Conservation (phyloP, 371 early-diverging fungal genomes). For the Rhizopus microsporus region DNA sequence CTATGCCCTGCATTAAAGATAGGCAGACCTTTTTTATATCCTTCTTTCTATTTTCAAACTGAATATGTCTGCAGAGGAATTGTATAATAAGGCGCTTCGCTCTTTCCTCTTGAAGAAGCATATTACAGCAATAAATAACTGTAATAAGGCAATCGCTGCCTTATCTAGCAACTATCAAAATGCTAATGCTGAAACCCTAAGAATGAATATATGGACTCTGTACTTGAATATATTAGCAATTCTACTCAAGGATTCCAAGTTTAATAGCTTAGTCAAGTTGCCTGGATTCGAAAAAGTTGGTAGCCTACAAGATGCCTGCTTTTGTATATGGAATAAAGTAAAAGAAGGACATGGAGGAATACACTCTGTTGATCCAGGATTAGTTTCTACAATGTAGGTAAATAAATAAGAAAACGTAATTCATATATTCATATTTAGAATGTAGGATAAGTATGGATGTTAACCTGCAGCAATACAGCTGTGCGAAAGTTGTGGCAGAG, state of each 20-base stretch:
- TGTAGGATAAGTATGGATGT: slow-evolving; percentile 36
- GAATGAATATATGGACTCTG: slow-evolving; percentile 28
- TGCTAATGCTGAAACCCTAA: slow-evolving; percentile 4
- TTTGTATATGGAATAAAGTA: slow-evolving; percentile 30
- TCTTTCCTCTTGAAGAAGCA: slow-evolving; percentile 28
- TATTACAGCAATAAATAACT: slow-evolving; percentile 20
- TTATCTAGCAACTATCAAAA: not conserved
- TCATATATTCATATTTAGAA: not conserved
- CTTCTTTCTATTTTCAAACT: not conserved
- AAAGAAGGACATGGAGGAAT: slow-evolving; percentile 16
- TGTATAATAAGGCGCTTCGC: slow-evolving; percentile 30
- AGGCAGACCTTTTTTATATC: too few relatives aligned
- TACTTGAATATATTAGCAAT: slow-evolving; percentile 42
- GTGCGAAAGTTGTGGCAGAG: slow-evolving; percentile 38
- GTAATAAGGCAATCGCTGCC: slow-evolving; percentile 22
- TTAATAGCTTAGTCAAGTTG: slow-evolving; percentile 11
- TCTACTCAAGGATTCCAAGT: slow-evolving; percentile 8
- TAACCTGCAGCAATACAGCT: slow-evolving; percentile 22
- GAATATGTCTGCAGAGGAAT: slow-evolving; percentile 10
- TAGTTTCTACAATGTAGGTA: slow-evolving; percentile 42
- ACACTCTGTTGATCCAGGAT: slow-evolving; percentile 26
- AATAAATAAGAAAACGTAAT: not conserved
- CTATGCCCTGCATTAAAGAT: too few relatives aligned
- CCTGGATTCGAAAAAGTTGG: slow-evolving; percentile 12
- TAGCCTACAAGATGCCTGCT: slow-evolving; percentile 22